Conservation (phyloP, 495 filamentous ascomycete species). For the Penicillium steckii region DNA sequence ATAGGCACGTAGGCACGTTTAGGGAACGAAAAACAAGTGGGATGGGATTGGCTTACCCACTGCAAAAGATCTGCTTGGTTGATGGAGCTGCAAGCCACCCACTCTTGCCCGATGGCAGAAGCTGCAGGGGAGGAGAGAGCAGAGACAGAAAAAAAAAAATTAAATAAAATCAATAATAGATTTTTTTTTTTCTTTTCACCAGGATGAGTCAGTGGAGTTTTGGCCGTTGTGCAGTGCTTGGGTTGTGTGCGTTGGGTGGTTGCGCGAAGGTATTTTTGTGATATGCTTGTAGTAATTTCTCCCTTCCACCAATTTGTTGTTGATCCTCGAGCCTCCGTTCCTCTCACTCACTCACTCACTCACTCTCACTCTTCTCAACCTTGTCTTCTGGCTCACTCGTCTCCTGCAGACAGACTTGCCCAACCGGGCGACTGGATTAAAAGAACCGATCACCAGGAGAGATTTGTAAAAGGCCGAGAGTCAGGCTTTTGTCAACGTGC, state of each 20-base stretch:
- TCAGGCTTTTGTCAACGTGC: slow-evolving; percentile 24
- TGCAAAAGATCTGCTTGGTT: slow-evolving; percentile 9
- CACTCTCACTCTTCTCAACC: too few species aligned
- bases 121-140: neutral
- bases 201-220: slow-evolving; percentile 9
- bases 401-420: slow-evolving; percentile 22
- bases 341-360: too few species aligned
- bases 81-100: slow-evolving; percentile 10
- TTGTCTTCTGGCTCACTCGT: neutral
- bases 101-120: neutral
- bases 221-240: neutral
- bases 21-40: neutral
- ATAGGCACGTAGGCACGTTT: slow-evolving; percentile 3
- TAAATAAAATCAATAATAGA: neutral
- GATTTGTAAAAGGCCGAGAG: slow-evolving; percentile 13
- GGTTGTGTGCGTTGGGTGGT: neutral
- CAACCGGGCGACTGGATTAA: neutral
- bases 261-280: slow-evolving; percentile 6
- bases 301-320: neutral
- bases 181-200: too few species aligned
- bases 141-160: neutral
- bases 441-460: slow-evolving; percentile 20
- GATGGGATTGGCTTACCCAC: slow-evolving; percentile 7
- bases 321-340: neutral
- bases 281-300: neutral